Base-by-base conservation (phyloP, 192 early-diverging fungal species). In the Neocallimastix lanati region DNA sequence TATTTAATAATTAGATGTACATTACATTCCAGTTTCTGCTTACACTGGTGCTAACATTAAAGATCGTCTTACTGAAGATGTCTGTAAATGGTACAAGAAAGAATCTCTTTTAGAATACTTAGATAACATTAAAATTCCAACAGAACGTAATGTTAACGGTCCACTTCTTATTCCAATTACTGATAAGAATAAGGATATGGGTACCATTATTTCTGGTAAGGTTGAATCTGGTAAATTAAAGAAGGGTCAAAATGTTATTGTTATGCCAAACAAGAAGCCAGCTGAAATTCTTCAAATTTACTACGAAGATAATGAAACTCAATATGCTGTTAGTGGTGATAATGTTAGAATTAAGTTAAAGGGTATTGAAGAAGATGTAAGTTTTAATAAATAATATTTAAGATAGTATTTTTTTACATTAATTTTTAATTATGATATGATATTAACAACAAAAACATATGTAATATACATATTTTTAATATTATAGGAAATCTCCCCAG, bases 181-280 rank as follows among this genome's bases (percentile, higher is more conserved):
- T 80, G 96, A 97, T 84, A 98, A 96, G 83, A 95, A 94, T 89
- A 94, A 94, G 91, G 96, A 99, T 83, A 97, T 98, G 96, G 98
- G 98, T 79, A 96, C 95, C 2, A 85, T 99, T 38, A 89, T 98
- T 37, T 92, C 92, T 21, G 98, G 98, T 80, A 99, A 99, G 88
- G 90, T 99, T 79, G 98, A 99, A 85, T 93, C 94, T 35, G 98
- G 98, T 29, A 86, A 87, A 77, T 84, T 99, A 80, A 93, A 90
- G 86, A 93, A 96, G 88, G 96, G 95, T 36, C 93, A 95, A 79
- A 82, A 80, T 80, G 87, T 98, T 4, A 77, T 96, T 36, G 84
- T 99, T 78, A 97, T 99, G 96, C 98, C 98, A 79, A 96, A 97
- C 86, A 93, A 89, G 82, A 90, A 85, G 78, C 30, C 78, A 18